phyloP scores from a whole-genome alignment of 805 yeast species.

The Yamadazyma endophytica region DNA sequence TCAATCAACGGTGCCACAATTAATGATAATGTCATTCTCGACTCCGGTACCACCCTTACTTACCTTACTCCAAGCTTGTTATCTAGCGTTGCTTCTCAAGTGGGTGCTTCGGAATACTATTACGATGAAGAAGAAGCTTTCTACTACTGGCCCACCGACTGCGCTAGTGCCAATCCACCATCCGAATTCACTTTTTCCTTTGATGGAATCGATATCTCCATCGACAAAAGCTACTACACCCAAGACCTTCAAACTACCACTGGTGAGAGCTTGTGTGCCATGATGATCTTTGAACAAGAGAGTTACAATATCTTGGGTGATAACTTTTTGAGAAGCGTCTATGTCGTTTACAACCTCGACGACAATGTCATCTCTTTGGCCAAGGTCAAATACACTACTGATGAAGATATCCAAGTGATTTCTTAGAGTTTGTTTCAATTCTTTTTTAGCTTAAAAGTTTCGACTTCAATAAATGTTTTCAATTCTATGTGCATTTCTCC shows the following conservation, averaged over 20 bases:
- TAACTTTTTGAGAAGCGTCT: constrained; percentile 55
- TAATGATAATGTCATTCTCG: constrained; percentile 4
- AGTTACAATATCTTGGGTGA: constrained; percentile 46
- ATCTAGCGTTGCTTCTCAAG: constrained; percentile 3
- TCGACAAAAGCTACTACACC: constrained; percentile 8
- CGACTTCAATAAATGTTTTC: too few relatives aligned
- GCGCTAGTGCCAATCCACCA: not conserved
- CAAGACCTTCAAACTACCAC: not conserved
- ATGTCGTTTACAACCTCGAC: constrained; percentile 62
- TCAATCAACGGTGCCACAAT: constrained; percentile 3
- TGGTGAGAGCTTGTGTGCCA: not conserved
- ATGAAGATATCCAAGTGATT: constrained; percentile 39
- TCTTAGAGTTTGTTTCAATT: too few relatives aligned
- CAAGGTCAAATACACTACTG: constrained; percentile 19
- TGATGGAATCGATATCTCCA: constrained; percentile 5
- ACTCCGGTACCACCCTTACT: constrained; percentile 12
- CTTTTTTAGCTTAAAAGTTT: too few relatives aligned
- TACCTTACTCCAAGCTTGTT: constrained; percentile 9
- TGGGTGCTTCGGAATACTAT: constrained; percentile 2
- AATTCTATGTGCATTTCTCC: too few relatives aligned
- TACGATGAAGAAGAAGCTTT: not conserved
- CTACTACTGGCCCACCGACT: constrained; percentile 1
- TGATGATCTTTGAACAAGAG: not conserved
- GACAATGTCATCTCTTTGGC: constrained; percentile 51
- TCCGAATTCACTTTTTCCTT: constrained; percentile 2